Base-by-base conservation (phyloP, 257 asterid genomes). In the Scutellaria galericulata region DNA sequence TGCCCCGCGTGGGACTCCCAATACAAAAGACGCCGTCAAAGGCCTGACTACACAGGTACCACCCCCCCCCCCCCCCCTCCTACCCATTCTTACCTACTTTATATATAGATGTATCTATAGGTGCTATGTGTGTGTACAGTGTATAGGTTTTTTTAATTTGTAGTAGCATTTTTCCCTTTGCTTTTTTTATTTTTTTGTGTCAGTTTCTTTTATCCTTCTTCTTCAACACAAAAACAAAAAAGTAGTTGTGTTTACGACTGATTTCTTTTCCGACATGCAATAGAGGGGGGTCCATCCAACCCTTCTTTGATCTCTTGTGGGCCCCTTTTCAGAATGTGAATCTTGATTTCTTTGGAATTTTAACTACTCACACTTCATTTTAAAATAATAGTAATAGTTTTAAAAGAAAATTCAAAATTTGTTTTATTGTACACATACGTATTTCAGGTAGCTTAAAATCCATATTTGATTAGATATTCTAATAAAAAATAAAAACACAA, bases 1-100 rank as follows among this genome's bases (percentile, higher is more conserved):
- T 5, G 94, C 84, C 71, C 84, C 95, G 83, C 93, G 97, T 74
- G 97, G 94, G 81, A 87, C 92, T 67, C 95, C 97, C 87, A 82
- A 78, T 77, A 80, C 93, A 46, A 94, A 91, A 88, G 97, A 94
- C 85, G 86, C 97, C 95, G 91, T 94, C 92, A 91, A 94, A 88
- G 88, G 93, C 96, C 95, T 94, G 69, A 82, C 97, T 31, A 78
- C 89, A 13, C 98, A 91, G 98, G 98, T 89, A 64, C 84, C 56
- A 42, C 55, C 22, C 74, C 77, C 40, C 9, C 10, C n/a, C 3
- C 75, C n/a, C 31, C 41, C 1, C 47, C 27, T n/a, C n/a, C 56
- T 1, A n/a, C 37, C 66, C 5, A 18, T 18, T 18, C 64, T 24
- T 24, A 24, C 40, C 40, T 37, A 2, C 3, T 9, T 0, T 7